Evolutionary conservation across 78 protist species (phyloP).

Genomic region (Tieghemostelium lacteum): DNA sequence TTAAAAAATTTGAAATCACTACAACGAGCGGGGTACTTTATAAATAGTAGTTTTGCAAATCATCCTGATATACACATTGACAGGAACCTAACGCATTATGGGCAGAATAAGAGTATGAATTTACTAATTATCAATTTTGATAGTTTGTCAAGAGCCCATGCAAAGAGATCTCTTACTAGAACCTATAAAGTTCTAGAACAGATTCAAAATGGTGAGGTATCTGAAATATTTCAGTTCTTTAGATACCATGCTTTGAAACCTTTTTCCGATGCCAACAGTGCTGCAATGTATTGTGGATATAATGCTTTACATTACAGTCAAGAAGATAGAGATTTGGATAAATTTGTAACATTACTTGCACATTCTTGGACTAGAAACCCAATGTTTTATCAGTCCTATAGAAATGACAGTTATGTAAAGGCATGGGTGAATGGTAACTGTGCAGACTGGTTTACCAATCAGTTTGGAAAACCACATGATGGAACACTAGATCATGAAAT

Average conservation of each 20-base stretch:
- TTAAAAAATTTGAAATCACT: not conserved
- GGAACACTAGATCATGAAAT: slow-evolving; percentile 40
- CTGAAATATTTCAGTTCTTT: slow-evolving; percentile 62
- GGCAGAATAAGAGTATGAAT: slow-evolving; percentile 21
- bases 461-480: not conserved
- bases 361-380: slow-evolving; percentile 30
- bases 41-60: not conserved
- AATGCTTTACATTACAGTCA: slow-evolving; percentile 18
- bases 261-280: slow-evolving; percentile 32
- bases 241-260: slow-evolving; percentile 65
- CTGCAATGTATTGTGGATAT: slow-evolving; percentile 72
- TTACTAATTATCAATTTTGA: slow-evolving; percentile 50
- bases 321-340: not conserved
- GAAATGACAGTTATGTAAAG: slow-evolving; percentile 53
- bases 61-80: not conserved
- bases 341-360: not conserved
- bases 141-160: slow-evolving; percentile 65
- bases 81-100: not conserved
- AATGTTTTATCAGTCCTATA: slow-evolving; percentile 49
- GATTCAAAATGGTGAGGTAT: slow-evolving; percentile 10
- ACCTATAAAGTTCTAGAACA: slow-evolving; percentile 24
- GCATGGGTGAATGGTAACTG: slow-evolving; percentile 58
- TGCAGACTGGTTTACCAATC: slow-evolving; percentile 57
- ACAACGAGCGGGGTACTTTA: slow-evolving; percentile 33
- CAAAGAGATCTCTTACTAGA: slow-evolving; percentile 48